Base-by-base conservation (phyloP, 176 grass and related monocot genomes). In the Oryza glaberrima region DNA sequence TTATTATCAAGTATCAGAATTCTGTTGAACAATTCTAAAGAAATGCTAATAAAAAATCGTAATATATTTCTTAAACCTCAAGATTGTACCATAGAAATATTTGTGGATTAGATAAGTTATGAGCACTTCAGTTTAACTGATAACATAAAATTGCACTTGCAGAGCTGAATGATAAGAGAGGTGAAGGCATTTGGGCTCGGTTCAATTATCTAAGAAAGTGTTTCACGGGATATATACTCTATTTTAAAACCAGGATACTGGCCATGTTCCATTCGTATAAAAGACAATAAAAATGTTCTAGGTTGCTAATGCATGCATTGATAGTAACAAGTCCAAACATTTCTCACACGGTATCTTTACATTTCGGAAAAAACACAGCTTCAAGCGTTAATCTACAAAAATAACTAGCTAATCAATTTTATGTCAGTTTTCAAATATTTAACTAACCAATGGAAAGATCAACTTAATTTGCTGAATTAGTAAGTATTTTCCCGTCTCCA, bases 1-100 rank as follows among this genome's bases (percentile, higher is more conserved):
- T 56, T 76, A 36, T 76, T 76, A 10, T 56, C n/a, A 32, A 51
- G 43, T 73, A 47, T 49, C 71, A 73, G 6, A 30, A 73, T 73
- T 49, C 22, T 48, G 3, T 30, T 1, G 1, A 73, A 76, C 25
- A 51, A 76, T 19, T 12, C 48, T 20, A 35, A 36, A 16, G 14
- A 56, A 76, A 76, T n/a, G 73, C 15, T 56, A 9, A 52, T 32
- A 30, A 56, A 76, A 76, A 56, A 17, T 17, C 3, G 3, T 56
- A 11, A 20, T 20, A 13, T 58, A 36, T 35, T 3, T 56, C 74
- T 58, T 58, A 38, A 54, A 76, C 52, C 28, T 38, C 58, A 77
- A 60, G 74, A 7, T 32, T 0, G 1, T 61, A 76, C 36, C 20
- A 22, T 40, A 40, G 4, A 54, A 38, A 77, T 60, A 77, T 40